phyloP scores from a whole-genome alignment of 805 yeast species.

The Saccharomycopsis sp. region DNA sequence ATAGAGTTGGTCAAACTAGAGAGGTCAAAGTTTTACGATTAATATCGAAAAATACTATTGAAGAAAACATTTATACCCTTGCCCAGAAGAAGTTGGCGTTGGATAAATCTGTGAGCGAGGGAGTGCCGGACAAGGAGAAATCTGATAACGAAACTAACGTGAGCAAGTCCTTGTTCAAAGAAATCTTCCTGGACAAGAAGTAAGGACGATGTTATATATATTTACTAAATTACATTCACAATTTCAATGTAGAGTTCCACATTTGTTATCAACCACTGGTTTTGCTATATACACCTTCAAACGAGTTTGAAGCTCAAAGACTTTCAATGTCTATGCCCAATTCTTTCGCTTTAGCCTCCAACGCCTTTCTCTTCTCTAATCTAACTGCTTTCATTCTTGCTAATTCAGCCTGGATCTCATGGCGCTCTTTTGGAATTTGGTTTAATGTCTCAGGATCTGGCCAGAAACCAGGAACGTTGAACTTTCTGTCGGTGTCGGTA shows the following conservation, averaged over 20 bases:
- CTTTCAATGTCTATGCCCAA: constrained; percentile 21
- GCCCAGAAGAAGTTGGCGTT: constrained; percentile 88
- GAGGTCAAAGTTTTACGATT: constrained; percentile 74
- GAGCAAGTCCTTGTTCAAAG: constrained; percentile 13
- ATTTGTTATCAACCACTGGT: too few relatives aligned
- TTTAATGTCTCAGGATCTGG: constrained; percentile 91
- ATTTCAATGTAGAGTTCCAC: too few relatives aligned
- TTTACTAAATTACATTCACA: too few relatives aligned
- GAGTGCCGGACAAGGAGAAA: background rate
- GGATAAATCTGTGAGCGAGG: constrained; percentile 33
- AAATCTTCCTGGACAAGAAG: constrained; percentile 8
- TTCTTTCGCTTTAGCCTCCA: constrained; percentile 65
- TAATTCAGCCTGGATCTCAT: constrained; percentile 83
- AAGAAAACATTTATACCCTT: constrained; percentile 76
- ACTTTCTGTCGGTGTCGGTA: constrained; percentile 77
- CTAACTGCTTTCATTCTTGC: constrained; percentile 79
- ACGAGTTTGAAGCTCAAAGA: too few relatives aligned
- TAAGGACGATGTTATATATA: too few relatives aligned
- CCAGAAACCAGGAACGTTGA: constrained; percentile 92
- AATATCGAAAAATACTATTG: constrained; percentile 68
- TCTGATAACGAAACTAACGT: constrained; percentile 10
- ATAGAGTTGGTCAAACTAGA: constrained; percentile 88
- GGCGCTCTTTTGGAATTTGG: constrained; percentile 86
- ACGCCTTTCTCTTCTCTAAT: constrained; percentile 57
- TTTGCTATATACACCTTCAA: too few relatives aligned